Evolutionary conservation across 73 alveolate genomes (phyloP), one percentile per base, ranked within the genome.

Genomic region (Stentor roeselii): DNA sequence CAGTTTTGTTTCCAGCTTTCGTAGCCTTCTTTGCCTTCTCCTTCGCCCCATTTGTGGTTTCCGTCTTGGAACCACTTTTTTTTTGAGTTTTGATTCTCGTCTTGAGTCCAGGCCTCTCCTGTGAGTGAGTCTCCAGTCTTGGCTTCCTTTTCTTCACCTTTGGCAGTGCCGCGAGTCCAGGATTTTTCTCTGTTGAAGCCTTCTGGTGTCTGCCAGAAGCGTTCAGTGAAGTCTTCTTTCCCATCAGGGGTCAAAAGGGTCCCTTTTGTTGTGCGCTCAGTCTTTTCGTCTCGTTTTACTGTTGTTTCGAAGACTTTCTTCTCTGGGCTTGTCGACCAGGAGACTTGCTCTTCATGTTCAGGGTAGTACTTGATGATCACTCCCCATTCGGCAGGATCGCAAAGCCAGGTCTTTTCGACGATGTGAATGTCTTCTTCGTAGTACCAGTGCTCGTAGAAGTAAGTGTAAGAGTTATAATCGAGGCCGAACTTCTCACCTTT

Each of bases 401-500:
- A 21, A 15, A 67, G 34, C 80, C 80, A 67, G 1, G 80, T 30
- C 34, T 67, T 67, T 2, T 21, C 80, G 34, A 67, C 80, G 34
- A 67, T 32, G 37, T 67, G 80, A 34, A 67, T 67, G 2, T 67
- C 80, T 34, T 32, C 80, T 34, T 67, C 80, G 27, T 21, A 21
- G 34, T 67, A 67, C 80, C 80, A 67, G 2, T 67, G 80, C 34
- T 67, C 80, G 34, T 67, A 67, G 37, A 67, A 67, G 27, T 32
- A 67, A 2, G 80, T 67, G 14, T n/a, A 15, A 27, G 80, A 67
- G 37, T 67, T 67, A 21, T 32, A 11, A 67, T 67, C 80, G 41
- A 21, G 80, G 37, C 80, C 80, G 41, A 67, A 67, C 34, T 67
- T 67, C 37, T 67, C 80, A 2, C 80, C 80, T 21, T 21, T 67